phyloP scores from a whole-genome alignment of 306 rosid species.

The Crataegus laevigata region DNA sequence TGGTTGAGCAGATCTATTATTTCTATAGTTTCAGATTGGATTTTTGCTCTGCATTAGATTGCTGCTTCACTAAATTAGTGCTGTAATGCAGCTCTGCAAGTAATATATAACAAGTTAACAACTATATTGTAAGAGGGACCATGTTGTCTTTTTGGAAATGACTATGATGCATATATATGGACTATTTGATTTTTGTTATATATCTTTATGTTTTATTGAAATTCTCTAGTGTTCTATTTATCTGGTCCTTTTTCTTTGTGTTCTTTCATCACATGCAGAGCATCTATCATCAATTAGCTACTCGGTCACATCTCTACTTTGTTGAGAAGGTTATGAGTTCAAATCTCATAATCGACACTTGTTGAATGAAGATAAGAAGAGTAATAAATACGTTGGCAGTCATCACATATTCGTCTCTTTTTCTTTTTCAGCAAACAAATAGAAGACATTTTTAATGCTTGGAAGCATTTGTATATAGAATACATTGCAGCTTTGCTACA shows the following conservation, averaged over 20 bases:
- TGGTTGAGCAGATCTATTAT: conserved; percentile 7
- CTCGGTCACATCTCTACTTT: background rate
- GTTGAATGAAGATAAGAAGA: background rate
- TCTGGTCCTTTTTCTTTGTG: background rate
- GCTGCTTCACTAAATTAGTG: background rate
- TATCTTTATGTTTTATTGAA: background rate
- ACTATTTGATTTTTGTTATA: background rate
- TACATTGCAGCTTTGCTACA: background rate
- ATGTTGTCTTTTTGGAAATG: background rate
- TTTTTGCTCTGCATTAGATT: conserved; percentile 14
- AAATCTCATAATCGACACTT: background rate
- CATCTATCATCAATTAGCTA: background rate
- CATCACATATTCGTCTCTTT: background rate
- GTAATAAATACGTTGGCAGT: background rate
- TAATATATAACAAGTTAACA: conserved; percentile 13
- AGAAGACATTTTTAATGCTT: background rate
- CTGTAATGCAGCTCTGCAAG: conserved; percentile 3
- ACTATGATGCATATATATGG: background rate
- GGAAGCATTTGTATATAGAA: background rate
- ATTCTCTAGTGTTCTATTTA: background rate
- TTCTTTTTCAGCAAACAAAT: background rate
- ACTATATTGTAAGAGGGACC: background rate
- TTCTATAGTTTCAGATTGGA: conserved; percentile 4
- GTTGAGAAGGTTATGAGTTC: background rate
- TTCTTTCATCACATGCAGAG: background rate